Conservation (phyloP, 2,329 filamentous ascomycete genomes). For the Rhynchosporium graminicola region DNA sequence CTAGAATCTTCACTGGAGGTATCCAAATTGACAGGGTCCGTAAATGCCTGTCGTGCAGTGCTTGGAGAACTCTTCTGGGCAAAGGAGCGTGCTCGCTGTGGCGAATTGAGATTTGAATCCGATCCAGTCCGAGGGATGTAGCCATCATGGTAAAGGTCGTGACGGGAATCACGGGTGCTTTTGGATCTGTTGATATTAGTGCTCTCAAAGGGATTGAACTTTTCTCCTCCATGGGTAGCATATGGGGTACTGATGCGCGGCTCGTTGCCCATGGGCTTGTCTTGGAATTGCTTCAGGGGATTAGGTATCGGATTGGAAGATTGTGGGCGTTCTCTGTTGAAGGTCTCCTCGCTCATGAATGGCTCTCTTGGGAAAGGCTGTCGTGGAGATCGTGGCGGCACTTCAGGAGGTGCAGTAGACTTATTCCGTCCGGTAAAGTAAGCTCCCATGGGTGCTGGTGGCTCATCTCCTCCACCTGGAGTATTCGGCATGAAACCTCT, state of each 20-base stretch:
- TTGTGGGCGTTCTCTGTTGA: conserved; percentile 8
- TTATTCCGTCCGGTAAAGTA: conserved; percentile 38
- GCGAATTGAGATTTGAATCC: conserved; percentile 34
- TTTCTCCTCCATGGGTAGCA: conserved; percentile 57
- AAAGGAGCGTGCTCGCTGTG: conserved; percentile 26
- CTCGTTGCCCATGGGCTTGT: conserved; percentile 44
- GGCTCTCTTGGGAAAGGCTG: conserved; percentile 11
- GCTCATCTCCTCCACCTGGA: conserved; percentile 39
- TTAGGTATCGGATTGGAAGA: conserved; percentile 40
- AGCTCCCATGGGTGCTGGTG: conserved; percentile 36
- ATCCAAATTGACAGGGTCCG: conserved; percentile 17
- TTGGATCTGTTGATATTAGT: conserved; percentile 39
- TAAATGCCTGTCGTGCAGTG: conserved; percentile 1
- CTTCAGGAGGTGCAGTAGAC: conserved; percentile 30
- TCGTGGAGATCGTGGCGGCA: conserved; percentile 30
- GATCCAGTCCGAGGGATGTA: conserved; percentile 34
- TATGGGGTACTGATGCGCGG: conserved; percentile 60
- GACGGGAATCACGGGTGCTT: conserved; percentile 32
- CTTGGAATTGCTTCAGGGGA: conserved; percentile 51
- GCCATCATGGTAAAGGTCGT: conserved; percentile 10
- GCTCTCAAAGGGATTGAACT: conserved; percentile 57
- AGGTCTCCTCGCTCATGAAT: conserved; percentile 9
- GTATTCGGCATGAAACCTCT: conserved; percentile 40
- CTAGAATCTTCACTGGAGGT: conserved; percentile 18
- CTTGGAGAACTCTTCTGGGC: conserved; percentile 18